phyloP scores from a whole-genome alignment of 768 basidiomycete species.

The Infundibulicybe gibba region DNA sequence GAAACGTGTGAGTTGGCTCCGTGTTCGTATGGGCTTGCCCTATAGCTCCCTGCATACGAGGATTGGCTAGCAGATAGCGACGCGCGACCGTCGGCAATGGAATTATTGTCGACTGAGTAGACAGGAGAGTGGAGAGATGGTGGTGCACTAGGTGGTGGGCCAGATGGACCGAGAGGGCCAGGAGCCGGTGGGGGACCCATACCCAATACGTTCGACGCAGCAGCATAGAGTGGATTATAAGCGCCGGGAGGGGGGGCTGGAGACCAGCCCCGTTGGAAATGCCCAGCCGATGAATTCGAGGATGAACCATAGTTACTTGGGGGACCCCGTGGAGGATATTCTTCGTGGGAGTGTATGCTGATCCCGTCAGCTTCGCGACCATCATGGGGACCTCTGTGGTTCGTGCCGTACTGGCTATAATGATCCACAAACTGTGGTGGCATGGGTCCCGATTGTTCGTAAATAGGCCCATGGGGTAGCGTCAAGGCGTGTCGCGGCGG shows the following conservation, averaged over 20 bases:
- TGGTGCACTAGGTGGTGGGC: conserved; percentile 11
- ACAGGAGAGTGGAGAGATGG: conserved; percentile 16
- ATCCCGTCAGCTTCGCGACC: conserved; percentile 31
- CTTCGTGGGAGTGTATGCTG: conserved; percentile 36
- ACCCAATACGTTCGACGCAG: conserved; percentile 79
- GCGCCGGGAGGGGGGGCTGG: conserved; percentile 28
- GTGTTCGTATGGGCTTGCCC: conserved; percentile 5
- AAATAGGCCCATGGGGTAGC: conserved; percentile 24
- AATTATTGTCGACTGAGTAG: conserved; percentile 14
- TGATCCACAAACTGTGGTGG: too few relatives aligned
- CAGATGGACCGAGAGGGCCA: conserved; percentile 8
- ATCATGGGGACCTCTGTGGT: conserved; percentile 21
- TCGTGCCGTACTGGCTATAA: too few relatives aligned
- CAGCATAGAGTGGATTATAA: conserved; percentile 63
- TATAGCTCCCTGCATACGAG: conserved; percentile 18
- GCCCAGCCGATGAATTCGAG: conserved; percentile 10
- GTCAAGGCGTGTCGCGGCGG: conserved; percentile 39
- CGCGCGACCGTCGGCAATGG: conserved; percentile 14
- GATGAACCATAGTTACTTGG: background rate
- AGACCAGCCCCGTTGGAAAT: conserved; percentile 12
- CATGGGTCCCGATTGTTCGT: background rate
- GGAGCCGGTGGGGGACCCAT: conserved; percentile 61
- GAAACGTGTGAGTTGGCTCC: conserved; percentile 12
- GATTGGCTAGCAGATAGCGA: conserved; percentile 28
- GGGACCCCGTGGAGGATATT: conserved; percentile 5